Base-by-base conservation (phyloP, 2,329 filamentous ascomycete species). In the Cryphonectria naterciae region DNA sequence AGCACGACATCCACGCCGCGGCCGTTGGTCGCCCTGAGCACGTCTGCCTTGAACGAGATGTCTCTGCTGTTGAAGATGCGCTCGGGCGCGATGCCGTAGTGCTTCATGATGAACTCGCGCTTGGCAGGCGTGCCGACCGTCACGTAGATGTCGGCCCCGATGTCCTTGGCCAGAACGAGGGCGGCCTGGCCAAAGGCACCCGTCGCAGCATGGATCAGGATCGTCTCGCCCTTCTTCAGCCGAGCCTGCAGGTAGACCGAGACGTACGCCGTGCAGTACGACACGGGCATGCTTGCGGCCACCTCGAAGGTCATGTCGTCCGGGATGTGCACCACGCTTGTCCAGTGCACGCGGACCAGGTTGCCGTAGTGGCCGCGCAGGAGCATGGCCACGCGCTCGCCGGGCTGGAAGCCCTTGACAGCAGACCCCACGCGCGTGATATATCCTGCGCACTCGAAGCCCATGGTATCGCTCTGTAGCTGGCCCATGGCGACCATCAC, bases 51-150 rank as follows among this genome's bases (percentile, higher is more conserved):
- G 67, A 81, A 81, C 3, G 74, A 73, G 10, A 66, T 65, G 69
- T 78, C 75, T 22, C 78, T 74, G 66, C 74, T 76, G 58, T 73
- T 75, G 62, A 81, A 77, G 41, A 81, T 79, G 65, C 77, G 78
- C 8, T 74, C 70, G 32, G 70, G 68, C 0, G 74, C 74, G n/a
- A 82, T 77, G 28, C 74, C 74, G 66, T 77, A 80, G 17, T 70
- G 68, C 0, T 77, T 71, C 41, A 76, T 75, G 11, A 81, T 68
- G 5, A 79, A 72, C 13, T 75, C 61, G 10, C 73, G 74, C 72
- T 82, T 81, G 46, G 76, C 77, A 13, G 70, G 58, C 19, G 75
- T 75, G 15, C 75, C 73, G 5, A 79, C 78, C 0, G 80, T 81
- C 1, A 74, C 74, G 67, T 77, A 81, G 15, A 82, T 75, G 28